Conservation (phyloP, 345 rosid species). For the Gossypium australe region DNA sequence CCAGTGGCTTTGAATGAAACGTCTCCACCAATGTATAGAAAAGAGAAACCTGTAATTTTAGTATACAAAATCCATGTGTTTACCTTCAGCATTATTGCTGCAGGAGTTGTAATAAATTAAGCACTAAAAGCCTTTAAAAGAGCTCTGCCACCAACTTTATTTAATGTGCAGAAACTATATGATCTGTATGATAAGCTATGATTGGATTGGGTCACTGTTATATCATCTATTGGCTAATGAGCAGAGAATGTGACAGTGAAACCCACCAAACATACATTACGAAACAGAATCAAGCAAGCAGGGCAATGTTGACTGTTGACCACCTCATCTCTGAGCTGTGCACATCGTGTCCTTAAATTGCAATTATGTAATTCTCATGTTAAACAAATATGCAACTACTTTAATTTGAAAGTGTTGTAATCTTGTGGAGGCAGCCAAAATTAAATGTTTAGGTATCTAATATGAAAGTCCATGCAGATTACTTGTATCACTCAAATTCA, state of each 20-base stretch:
- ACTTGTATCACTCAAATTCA: neutral
- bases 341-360: neutral
- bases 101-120: neutral
- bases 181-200: neutral
- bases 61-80: too few species aligned
- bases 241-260: neutral
- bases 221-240: neutral
- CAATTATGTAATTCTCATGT: neutral
- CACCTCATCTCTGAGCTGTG: neutral
- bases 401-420: too few species aligned
- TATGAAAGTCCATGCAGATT: neutral
- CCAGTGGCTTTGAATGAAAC: neutral
- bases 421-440: neutral
- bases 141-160: neutral
- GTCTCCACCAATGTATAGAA: neutral
- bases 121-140: neutral
- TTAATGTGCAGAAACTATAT: neutral
- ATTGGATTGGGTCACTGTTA: neutral
- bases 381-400: neutral
- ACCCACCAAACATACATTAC: neutral
- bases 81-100: neutral
- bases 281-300: neutral
- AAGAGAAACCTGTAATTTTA: neutral
- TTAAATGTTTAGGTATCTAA: neutral
- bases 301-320: neutral